Evolutionary conservation across 345 rosid species (phyloP).

Genomic region (Limnanthes douglasii): DNA sequence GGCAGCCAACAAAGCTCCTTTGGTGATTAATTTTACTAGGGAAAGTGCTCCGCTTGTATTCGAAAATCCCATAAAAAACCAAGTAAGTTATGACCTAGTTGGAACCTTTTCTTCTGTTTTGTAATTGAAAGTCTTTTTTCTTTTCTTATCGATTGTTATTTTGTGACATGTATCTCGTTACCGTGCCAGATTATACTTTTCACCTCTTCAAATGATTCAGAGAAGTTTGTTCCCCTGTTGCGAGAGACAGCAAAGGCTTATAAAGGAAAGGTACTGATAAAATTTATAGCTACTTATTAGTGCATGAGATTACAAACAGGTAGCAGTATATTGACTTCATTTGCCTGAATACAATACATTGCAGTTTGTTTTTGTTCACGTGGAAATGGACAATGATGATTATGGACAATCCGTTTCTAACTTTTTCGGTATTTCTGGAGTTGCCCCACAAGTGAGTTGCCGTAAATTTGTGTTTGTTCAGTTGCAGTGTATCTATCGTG

Average conservation of each 20-base stretch:
- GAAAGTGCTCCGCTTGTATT: conserved; percentile 69
- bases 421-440: conserved; percentile 70
- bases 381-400: conserved; percentile 85
- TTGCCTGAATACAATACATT: conserved; percentile 7
- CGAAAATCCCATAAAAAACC: conserved; percentile 72
- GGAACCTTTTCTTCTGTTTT: not conserved
- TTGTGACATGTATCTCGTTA: not conserved
- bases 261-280: conserved; percentile 71
- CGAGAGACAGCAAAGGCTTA: conserved; percentile 68
- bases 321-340: conserved; percentile 3
- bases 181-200: conserved; percentile 63
- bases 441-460: conserved; percentile 38
- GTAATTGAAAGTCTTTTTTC: not conserved
- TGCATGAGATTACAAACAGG: not conserved
- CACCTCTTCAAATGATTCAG: conserved; percentile 55
- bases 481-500: not conserved
- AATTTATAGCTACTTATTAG: no score
- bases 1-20: conserved; percentile 72
- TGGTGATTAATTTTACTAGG: conserved; percentile 69
- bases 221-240: conserved; percentile 44
- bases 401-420: conserved; percentile 84
- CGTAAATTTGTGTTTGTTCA: conserved; percentile 1
- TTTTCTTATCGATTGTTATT: not conserved
- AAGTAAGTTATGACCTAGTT: conserved; percentile 22
- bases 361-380: conserved; percentile 82